phyloP scores from a whole-genome alignment of 192 early-diverging fungal species.

The Chytriomyces hyalinus region DNA sequence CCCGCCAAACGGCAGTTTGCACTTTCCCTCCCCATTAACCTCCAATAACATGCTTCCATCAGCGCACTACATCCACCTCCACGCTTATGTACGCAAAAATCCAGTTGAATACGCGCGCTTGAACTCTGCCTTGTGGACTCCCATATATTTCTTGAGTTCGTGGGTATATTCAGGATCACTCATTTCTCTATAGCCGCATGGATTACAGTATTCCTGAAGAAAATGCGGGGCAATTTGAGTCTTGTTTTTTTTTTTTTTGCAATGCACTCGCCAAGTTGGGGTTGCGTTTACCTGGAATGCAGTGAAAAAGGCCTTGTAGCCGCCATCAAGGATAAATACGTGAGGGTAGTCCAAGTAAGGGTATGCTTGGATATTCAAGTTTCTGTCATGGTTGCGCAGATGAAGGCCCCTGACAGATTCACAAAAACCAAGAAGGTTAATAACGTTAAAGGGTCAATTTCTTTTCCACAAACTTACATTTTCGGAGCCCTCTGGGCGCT shows the following conservation, averaged over 20 bases:
- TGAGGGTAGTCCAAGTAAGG: slow-evolving; percentile 83
- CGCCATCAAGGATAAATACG: slow-evolving; percentile 84
- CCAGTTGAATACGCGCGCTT: slow-evolving; percentile 39
- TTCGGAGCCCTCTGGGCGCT: slow-evolving; percentile 78
- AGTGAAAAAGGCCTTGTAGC: slow-evolving; percentile 77
- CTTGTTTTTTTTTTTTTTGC: neutral
- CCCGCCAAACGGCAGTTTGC: too few relatives aligned
- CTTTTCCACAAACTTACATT: slow-evolving; percentile 60
- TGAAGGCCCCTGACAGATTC: slow-evolving; percentile 62
- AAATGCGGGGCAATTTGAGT: neutral
- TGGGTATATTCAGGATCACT: slow-evolving; percentile 60
- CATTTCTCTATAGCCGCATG: slow-evolving; percentile 83
- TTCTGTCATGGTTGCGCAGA: slow-evolving; percentile 76
- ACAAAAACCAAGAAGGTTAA: neutral
- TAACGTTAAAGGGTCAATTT: slow-evolving; percentile 7
- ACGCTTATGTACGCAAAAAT: slow-evolving; percentile 25
- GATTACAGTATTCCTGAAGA: slow-evolving; percentile 62
- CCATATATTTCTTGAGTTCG: slow-evolving; percentile 43
- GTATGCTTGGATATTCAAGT: slow-evolving; percentile 71
- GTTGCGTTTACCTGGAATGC: slow-evolving; percentile 49
- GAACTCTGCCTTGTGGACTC: slow-evolving; percentile 46
- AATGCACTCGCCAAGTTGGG: neutral
- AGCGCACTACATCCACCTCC: too few relatives aligned
- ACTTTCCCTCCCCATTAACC: too few relatives aligned
- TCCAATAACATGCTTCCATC: too few relatives aligned